A percentile compares a stretch with the other conserved stretches of the same genome.
Conservation (phyloP, 306 rosid genomes). For the Acacia acuminata region DNA sequence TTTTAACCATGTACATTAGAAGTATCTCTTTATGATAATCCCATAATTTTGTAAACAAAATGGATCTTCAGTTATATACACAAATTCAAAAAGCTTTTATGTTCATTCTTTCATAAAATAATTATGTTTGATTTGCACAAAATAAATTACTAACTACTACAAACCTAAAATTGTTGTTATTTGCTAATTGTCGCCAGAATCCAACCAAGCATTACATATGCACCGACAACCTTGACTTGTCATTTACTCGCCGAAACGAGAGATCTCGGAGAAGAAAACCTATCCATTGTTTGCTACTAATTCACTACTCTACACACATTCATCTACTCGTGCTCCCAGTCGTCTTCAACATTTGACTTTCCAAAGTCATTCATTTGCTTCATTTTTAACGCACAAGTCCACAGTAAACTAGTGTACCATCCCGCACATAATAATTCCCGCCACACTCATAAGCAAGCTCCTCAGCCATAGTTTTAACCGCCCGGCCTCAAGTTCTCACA, state of each 20-base stretch:
- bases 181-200: not conserved
- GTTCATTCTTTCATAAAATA: not conserved
- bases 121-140: not conserved
- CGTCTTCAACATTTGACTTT: not conserved
- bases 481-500: no score
- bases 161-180: not conserved
- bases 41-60: no score
- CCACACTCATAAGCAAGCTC: not conserved
- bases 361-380: not conserved
- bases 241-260: not conserved
- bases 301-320: not conserved
- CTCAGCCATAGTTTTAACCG: not conserved
- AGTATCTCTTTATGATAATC: no score
- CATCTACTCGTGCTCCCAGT: not conserved
- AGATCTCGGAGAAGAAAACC: not conserved
- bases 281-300: not conserved
- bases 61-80: no score
- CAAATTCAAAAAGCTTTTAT: no score
- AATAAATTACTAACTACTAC: not conserved
- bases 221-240: constrained; percentile 1
- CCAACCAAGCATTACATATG: not conserved
- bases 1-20: no score
- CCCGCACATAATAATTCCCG: not conserved
- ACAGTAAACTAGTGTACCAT: not conserved
- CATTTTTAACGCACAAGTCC: not conserved